These are phyloP conservation scores for Cubamyces lactineus DNA, from an alignment of 768 basidiomycete genomes.

Conservation along the genomic window DNA sequence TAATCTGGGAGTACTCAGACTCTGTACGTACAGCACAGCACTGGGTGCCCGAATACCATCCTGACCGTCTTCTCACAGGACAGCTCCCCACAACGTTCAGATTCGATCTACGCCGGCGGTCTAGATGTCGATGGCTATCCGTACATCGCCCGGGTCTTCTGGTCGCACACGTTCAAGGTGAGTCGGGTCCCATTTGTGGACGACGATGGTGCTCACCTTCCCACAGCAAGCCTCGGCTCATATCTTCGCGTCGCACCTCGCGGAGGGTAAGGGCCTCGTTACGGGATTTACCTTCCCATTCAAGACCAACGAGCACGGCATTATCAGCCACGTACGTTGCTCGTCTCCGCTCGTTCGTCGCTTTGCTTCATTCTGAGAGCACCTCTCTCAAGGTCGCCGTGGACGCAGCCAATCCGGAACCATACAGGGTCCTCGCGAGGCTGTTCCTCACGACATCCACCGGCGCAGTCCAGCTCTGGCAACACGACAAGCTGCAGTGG, in stretches of 20 bases:
- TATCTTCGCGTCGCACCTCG: conserved; percentile 52
- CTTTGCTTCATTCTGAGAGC: background rate
- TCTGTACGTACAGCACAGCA: conserved; percentile 45
- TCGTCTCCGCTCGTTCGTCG: conserved; percentile 3
- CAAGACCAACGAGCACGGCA: conserved; percentile 65
- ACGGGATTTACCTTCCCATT: conserved; percentile 65
- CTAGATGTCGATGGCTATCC: conserved; percentile 51
- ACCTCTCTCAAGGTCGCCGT: conserved; percentile 48
- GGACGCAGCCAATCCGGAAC: conserved; percentile 48
- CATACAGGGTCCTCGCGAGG: conserved; percentile 42
- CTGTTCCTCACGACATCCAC: conserved; percentile 70
- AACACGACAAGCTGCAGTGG: conserved; percentile 65
- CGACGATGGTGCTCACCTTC: background rate
- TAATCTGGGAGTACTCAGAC: conserved; percentile 58
- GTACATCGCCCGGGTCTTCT: conserved; percentile 66
- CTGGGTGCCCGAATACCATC: background rate
- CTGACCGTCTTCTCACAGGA: conserved; percentile 38
- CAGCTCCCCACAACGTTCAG: conserved; percentile 44
- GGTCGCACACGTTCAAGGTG: conserved; percentile 62
- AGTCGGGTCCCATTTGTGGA: conserved; percentile 28
- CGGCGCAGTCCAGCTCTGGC: conserved; percentile 78
- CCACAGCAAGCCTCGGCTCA: conserved; percentile 58
- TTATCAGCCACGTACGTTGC: conserved; percentile 62
- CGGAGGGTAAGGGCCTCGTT: conserved; percentile 48
- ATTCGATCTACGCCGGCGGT: conserved; percentile 62